Conservation (phyloP, 1,284 basidiomycete genomes). For the Hortiboletus rubellus region DNA sequence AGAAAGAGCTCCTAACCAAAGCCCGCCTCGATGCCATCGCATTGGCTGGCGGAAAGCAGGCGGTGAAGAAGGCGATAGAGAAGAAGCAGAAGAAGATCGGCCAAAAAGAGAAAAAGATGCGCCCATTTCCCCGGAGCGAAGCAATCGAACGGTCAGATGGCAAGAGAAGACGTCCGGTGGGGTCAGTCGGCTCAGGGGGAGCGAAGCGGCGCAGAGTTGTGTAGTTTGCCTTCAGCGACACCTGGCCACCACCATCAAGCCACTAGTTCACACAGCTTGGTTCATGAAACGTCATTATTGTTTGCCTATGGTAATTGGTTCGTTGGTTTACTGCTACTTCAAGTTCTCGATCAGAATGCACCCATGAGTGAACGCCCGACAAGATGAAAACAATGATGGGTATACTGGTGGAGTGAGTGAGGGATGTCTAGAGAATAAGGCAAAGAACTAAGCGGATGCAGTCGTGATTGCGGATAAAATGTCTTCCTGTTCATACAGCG, state of each 20-base stretch:
- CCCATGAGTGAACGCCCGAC: constrained; percentile 24
- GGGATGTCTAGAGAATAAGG: constrained; percentile 27
- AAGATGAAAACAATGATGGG: constrained; percentile 34
- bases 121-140: constrained; percentile 57
- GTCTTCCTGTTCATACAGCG: constrained; percentile 67
- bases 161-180: constrained; percentile 18
- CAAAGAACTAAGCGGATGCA: constrained; percentile 22
- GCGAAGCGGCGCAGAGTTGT: constrained; percentile 27
- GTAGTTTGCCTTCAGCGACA: constrained; percentile 5
- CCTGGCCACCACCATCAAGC: background rate
- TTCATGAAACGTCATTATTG: constrained; percentile 27
- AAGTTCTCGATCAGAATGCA: constrained; percentile 28
- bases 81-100: constrained; percentile 86
- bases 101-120: constrained; percentile 86
- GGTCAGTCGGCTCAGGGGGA: constrained; percentile 5
- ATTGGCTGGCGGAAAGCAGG: constrained; percentile 69
- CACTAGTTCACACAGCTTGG: background rate
- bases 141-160: constrained; percentile 5
- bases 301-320: constrained; percentile 33
- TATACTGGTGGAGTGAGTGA: constrained; percentile 25
- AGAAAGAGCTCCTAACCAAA: constrained; percentile 69
- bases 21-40: constrained; percentile 79
- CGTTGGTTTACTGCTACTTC: constrained; percentile 32
- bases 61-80: constrained; percentile 86
- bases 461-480: constrained; percentile 41